Base-by-base conservation (phyloP, 225 moss, liverwort and hornwort genomes). In the Sphagnum tenellum region DNA sequence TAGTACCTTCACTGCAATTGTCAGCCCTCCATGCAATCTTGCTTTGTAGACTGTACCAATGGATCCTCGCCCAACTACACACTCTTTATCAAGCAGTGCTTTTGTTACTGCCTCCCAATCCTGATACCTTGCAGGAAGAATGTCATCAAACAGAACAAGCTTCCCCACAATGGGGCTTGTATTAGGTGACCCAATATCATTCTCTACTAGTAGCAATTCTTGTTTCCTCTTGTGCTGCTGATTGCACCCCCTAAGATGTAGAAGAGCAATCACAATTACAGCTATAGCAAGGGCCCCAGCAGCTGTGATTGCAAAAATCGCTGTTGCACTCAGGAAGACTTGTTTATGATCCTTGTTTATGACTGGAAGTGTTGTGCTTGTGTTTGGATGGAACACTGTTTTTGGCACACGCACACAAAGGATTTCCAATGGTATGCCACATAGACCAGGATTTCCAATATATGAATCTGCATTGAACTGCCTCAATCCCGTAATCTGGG, bases 1-100 rank as follows among this genome's bases (percentile, higher is more conserved):
- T 11, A 94, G 77, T 54, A 83, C 83, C 78, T 94, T 91, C 63
- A 87, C 94, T 8, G 81, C 90, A 56, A 91, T 72, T 46, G 80
- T 70, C 54, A 69, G 67, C 8, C 85, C 89, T 5, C 77, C 83
- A 6, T 85, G 79, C 44, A 80, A 79, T 5, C 76, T 78, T 48
- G 79, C 89, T 71, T 75, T 81, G 13, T 81, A 90, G 5, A 91
- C 83, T 46, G 77, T 70, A n/a, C 90, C 87, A 44, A 89, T 76
- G 62, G 89, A 81, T 49, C 87, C 89, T 29, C 56, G 74, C 46
- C 91, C 91, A 5, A 90, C 74, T 71, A 90, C 71, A 67, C 69
- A 72, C 12, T 87, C 70, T 58, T 67, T 68, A 56, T 89, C 81
- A 44, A 94, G 73, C 14, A 94, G 89, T 56, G 75, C 81, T 58